Evolutionary conservation across 2,329 filamentous ascomycete genomes (phyloP).

Genomic region (Xylaria digitata): DNA sequence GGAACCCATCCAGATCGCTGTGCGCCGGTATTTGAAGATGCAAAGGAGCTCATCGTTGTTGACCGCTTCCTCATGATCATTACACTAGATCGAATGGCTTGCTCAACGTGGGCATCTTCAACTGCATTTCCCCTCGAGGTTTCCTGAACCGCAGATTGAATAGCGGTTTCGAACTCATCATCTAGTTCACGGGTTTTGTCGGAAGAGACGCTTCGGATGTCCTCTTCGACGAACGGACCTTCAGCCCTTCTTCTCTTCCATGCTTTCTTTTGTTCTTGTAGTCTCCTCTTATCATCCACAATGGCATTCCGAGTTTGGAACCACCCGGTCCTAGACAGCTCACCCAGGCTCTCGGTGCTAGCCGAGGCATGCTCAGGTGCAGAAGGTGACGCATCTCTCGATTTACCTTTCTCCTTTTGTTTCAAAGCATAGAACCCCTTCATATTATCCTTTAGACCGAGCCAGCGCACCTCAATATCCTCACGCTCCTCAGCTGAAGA

Average conservation of each 20-base stretch:
- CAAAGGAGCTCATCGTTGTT: constrained; percentile 40
- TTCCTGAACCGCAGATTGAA: constrained; percentile 73
- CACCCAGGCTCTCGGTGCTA: constrained; percentile 23
- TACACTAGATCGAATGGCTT: constrained; percentile 79
- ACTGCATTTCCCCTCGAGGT: constrained; percentile 75
- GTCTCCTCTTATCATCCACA: constrained; percentile 62
- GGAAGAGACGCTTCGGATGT: constrained; percentile 35
- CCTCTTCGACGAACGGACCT: constrained; percentile 40
- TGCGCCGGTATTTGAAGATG: constrained; percentile 34
- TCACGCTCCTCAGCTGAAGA: constrained; percentile 68
- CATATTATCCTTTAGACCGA: constrained; percentile 68
- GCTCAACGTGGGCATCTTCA: constrained; percentile 78
- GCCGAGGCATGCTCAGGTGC: constrained; percentile 37
- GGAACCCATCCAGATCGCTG: constrained; percentile 37
- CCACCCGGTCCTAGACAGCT: constrained; percentile 59
- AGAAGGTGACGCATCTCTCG: constrained; percentile 47
- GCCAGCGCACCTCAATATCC: constrained; percentile 74
- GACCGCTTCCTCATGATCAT: constrained; percentile 59
- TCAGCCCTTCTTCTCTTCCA: constrained; percentile 54
- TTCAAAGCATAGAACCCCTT: constrained; percentile 68
- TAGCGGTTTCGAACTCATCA: constrained; percentile 77
- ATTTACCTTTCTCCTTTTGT: constrained; percentile 57
- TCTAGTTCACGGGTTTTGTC: constrained; percentile 53
- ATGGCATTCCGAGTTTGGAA: constrained; percentile 60
- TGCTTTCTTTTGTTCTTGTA: constrained; percentile 60